Base-by-base conservation (phyloP, 192 early-diverging fungal species). In the Coemansia umbellata region DNA sequence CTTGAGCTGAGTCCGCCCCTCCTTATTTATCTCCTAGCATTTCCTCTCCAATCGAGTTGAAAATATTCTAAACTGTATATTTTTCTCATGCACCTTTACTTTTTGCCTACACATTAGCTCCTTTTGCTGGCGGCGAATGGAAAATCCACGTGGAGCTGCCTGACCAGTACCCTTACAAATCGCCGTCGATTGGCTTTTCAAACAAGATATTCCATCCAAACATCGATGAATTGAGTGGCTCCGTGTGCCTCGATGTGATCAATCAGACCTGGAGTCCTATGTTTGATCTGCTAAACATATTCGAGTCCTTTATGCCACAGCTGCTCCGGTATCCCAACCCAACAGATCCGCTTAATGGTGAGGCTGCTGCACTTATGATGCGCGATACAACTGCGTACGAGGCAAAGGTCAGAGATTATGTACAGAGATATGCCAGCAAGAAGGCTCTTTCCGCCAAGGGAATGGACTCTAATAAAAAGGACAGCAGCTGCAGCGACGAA, bases 251-350 rank as follows among this genome's bases (percentile, higher is more conserved):
- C 60, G 97, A 99, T 72, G 97, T 99, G 17, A 99, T 99, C 73
- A 99, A 99, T 74, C 97, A 99, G 66, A 97, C 95, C 8, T 99
- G 97, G 97, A 91, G 88, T 53, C 97, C 97, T 44, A 97, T 99
- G 95, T 99, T 97, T 81, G 95, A 99, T 51, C 91, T 99, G 92
- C 87, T 97, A 61, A 99, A 99, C 68, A 99, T 99, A 54, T 97
- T 99, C 64, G 97, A 97, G 61, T 89, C 93, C 9, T 99, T 99
- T 62, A 78, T 99, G 51, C 97, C 97, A 24, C 97, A 99, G 74
- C 80, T 99, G 40, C 74, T 99, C 50, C 83, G 93, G 35, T 99
- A 99, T 66, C 97, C 97, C 33, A 99, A 99, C 60, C 95, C 97
- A n/a, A 95, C 93, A 5, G 97, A 99, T 65, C 97, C 97, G 23